Evolutionary conservation across 2,329 filamentous ascomycete genomes (phyloP).

Genomic region (Coniochaeta sp.): DNA sequence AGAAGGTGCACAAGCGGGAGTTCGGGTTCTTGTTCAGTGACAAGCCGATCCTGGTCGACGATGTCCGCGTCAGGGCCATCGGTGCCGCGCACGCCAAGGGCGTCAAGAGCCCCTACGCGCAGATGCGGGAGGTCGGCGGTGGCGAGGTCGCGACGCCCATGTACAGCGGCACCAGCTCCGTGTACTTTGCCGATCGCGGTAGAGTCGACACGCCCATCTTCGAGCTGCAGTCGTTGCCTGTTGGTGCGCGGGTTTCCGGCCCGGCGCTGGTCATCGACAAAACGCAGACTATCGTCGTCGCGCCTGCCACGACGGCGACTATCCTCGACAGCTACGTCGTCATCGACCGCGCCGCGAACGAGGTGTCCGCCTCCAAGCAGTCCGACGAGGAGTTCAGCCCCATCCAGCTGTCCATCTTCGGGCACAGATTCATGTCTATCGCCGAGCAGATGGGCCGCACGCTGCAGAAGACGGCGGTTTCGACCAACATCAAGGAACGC

Average conservation of each 20-base stretch:
- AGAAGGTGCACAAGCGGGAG: constrained; percentile 62
- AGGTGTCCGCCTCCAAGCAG: no score
- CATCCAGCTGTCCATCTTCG: constrained; percentile 61
- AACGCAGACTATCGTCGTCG: constrained; percentile 60
- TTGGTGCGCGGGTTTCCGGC: constrained; percentile 50
- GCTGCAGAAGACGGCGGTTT: constrained; percentile 62
- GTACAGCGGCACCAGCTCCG: constrained; percentile 32
- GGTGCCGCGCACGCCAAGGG: constrained; percentile 23
- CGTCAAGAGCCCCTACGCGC: constrained; percentile 38
- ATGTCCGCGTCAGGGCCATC: constrained; percentile 60
- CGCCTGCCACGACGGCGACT: constrained; percentile 50
- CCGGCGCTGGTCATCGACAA: constrained; percentile 57
- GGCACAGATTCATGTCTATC: constrained; percentile 66
- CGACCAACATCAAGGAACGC: constrained; percentile 64
- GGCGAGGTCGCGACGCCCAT: constrained; percentile 57
- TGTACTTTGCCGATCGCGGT: constrained; percentile 56
- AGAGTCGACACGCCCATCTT: constrained; percentile 54
- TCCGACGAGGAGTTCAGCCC: constrained; percentile 23
- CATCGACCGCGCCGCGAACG: constrained; percentile 49
- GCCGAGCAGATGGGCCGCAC: constrained; percentile 67
- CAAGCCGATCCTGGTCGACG: constrained; percentile 62
- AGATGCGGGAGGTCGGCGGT: constrained; percentile 16
- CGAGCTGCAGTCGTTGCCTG: constrained; percentile 49
- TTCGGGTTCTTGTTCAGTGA: constrained; percentile 60
- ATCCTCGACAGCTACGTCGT: constrained; percentile 59